A percentile compares a stretch with the other conserved stretches of the same genome.
These are phyloP conservation scores for Aphanoascus verrucosus DNA, from an alignment of 2,329 filamentous ascomycete species.

Conservation along the genomic window DNA sequence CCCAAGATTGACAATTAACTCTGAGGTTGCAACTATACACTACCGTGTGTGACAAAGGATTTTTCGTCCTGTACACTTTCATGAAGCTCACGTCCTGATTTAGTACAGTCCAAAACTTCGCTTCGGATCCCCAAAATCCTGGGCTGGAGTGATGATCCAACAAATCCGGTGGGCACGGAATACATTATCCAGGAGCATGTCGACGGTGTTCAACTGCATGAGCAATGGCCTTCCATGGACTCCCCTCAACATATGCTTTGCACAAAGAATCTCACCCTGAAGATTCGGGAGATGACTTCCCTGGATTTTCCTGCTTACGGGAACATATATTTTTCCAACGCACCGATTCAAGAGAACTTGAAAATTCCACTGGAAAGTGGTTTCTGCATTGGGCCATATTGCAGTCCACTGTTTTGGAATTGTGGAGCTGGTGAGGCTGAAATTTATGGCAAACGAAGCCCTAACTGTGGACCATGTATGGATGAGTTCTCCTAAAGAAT, in stretches of 20 bases:
- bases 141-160: constrained; percentile 13
- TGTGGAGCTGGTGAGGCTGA: constrained; percentile 15
- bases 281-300: constrained; percentile 24
- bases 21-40: constrained; percentile 29
- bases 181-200: constrained; percentile 24
- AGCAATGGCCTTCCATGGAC: constrained; percentile 28
- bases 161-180: constrained; percentile 21
- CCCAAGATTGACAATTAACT: constrained; percentile 11
- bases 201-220: constrained; percentile 24
- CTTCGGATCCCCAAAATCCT: constrained; percentile 16
- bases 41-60: constrained; percentile 24
- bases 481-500: background rate
- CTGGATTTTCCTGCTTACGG: constrained; percentile 32
- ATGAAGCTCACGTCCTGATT: background rate
- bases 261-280: constrained; percentile 23
- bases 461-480: constrained; percentile 16
- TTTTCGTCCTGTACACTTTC: constrained; percentile 28
- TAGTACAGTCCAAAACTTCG: constrained; percentile 9
- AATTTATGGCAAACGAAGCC: constrained; percentile 10
- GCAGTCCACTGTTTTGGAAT: constrained; percentile 19
- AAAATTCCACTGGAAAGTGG: constrained; percentile 22
- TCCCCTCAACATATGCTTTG: constrained; percentile 26
- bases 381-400: constrained; percentile 29
- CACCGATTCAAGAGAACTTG: constrained; percentile 14
- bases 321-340: constrained; percentile 28